Conservation (phyloP, 2,329 filamentous ascomycete species). For the Daldinia sp. region DNA sequence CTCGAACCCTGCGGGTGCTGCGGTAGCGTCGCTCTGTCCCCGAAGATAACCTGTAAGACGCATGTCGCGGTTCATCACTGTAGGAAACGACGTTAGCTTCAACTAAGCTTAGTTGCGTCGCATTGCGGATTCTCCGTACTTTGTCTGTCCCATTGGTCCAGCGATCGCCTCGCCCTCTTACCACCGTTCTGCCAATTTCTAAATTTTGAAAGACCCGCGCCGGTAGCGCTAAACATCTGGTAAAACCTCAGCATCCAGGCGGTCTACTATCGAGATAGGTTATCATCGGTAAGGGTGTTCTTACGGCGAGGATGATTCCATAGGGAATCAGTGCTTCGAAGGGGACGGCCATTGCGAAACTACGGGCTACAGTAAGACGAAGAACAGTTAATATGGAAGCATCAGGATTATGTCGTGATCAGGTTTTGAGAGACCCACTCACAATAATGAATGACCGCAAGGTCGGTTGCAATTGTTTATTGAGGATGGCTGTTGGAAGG, state of each 20-base stretch:
- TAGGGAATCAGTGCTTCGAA: slow-evolving; percentile 72
- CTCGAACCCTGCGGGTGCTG: slow-evolving; percentile 67
- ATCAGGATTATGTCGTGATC: background rate
- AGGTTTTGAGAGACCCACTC: slow-evolving; percentile 6
- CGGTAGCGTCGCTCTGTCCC: slow-evolving; percentile 64
- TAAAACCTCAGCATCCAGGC: slow-evolving; percentile 34
- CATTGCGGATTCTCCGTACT: slow-evolving; percentile 61
- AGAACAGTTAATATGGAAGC: slow-evolving; percentile 10
- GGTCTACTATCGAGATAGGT: background rate
- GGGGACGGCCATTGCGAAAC: slow-evolving; percentile 65
- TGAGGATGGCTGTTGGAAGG: slow-evolving; percentile 4
- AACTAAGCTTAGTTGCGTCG: background rate
- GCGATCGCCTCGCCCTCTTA: slow-evolving; percentile 66
- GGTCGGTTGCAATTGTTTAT: slow-evolving; percentile 16
- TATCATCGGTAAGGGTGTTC: slow-evolving; percentile 37
- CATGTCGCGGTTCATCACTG: slow-evolving; percentile 72
- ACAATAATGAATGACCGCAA: slow-evolving; percentile 7
- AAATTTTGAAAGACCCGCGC: slow-evolving; percentile 65
- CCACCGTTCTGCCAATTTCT: slow-evolving; percentile 67
- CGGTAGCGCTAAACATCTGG: slow-evolving; percentile 71
- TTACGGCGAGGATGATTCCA: slow-evolving; percentile 69
- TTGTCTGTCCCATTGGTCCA: slow-evolving; percentile 72
- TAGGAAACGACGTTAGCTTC: slow-evolving; percentile 30
- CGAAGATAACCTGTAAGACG: slow-evolving; percentile 66
- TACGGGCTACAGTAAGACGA: slow-evolving; percentile 5